Evolutionary conservation across 1,284 basidiomycete species (phyloP).

Genomic region (Cerrena zonata): DNA sequence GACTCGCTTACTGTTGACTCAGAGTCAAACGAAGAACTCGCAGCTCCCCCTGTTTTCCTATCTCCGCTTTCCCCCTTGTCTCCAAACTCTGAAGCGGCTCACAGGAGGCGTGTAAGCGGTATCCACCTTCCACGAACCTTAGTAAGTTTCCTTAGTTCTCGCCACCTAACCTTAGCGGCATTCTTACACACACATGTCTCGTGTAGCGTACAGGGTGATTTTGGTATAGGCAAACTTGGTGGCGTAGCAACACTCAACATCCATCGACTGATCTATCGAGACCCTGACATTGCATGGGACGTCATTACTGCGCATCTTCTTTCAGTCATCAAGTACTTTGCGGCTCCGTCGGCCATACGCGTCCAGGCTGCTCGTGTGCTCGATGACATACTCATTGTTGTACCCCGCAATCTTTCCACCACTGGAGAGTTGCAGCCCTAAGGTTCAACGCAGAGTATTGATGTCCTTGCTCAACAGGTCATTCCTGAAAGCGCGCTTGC

Average conservation of each 20-base stretch:
- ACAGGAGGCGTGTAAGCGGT: slow-evolving; percentile 76
- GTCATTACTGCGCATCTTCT: slow-evolving; percentile 76
- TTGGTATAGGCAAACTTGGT: slow-evolving; percentile 82
- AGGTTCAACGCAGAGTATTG: slow-evolving; percentile 78
- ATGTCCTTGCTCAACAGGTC: slow-evolving; percentile 78
- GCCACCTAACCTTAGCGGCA: too few relatives aligned
- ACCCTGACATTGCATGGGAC: slow-evolving; percentile 82
- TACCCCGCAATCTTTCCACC: slow-evolving; percentile 62
- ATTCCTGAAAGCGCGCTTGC: slow-evolving; percentile 44
- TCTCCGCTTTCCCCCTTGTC: slow-evolving; percentile 24
- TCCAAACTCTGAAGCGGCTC: slow-evolving; percentile 38
- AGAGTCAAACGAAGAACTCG: slow-evolving; percentile 39
- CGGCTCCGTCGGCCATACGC: slow-evolving; percentile 74
- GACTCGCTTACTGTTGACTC: slow-evolving; percentile 27
- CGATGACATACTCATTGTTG: slow-evolving; percentile 71
- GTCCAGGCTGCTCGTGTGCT: slow-evolving; percentile 83
- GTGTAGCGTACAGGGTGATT: slow-evolving; percentile 70
- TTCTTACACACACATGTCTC: neutral
- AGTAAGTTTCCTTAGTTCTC: too few relatives aligned
- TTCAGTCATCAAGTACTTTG: slow-evolving; percentile 59
- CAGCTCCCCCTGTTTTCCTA: slow-evolving; percentile 29
- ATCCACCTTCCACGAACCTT: slow-evolving; percentile 74
- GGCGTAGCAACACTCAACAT: slow-evolving; percentile 79
- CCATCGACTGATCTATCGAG: slow-evolving; percentile 73
- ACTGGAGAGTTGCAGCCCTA: slow-evolving; percentile 55